Evolutionary conservation across 2,329 filamentous ascomycete species (phyloP).

Genomic region (Harringtonia aguacate): DNA sequence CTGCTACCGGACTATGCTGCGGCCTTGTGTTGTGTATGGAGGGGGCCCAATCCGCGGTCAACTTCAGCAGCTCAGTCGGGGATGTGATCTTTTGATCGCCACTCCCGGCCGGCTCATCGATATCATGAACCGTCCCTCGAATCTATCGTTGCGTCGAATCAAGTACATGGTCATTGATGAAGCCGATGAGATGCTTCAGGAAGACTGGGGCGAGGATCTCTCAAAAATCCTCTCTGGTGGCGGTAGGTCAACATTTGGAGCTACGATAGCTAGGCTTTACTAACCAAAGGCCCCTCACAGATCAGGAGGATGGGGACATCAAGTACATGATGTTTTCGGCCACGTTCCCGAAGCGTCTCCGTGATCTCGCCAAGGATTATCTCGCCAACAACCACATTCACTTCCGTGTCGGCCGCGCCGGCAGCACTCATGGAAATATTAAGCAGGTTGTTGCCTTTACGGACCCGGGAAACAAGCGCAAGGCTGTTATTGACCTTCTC

Average conservation of each 20-base stretch:
- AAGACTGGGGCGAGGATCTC: constrained; percentile 70
- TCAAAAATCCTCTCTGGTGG: constrained; percentile 67
- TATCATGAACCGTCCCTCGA: constrained; percentile 61
- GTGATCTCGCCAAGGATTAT: constrained; percentile 65
- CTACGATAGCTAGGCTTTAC: too few relatives aligned
- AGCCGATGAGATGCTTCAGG: constrained; percentile 80
- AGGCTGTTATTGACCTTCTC: constrained; percentile 63
- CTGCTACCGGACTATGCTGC: constrained; percentile 90
- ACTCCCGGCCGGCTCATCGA: constrained; percentile 81
- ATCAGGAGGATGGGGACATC: constrained; percentile 60
- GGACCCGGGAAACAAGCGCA: constrained; percentile 55
- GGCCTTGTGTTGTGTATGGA: constrained; percentile 82
- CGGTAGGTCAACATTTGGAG: constrained; percentile 61
- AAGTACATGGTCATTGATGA: constrained; percentile 83
- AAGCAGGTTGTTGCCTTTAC: constrained; percentile 63
- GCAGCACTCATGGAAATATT: constrained; percentile 75
- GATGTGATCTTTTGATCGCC: constrained; percentile 81
- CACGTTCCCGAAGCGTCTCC: constrained; percentile 76
- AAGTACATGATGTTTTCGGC: constrained; percentile 83
- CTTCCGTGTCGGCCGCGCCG: constrained; percentile 78
- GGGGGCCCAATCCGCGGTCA: constrained; percentile 65
- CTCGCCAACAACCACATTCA: constrained; percentile 65
- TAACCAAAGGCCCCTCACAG: constrained; percentile 30
- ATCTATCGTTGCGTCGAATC: constrained; percentile 64
- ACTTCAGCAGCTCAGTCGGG: constrained; percentile 61